Evolutionary conservation across 1,139 yeast genomes (phyloP), one percentile per base, ranked within the genome.

Genomic region (Pichia sp.): DNA sequence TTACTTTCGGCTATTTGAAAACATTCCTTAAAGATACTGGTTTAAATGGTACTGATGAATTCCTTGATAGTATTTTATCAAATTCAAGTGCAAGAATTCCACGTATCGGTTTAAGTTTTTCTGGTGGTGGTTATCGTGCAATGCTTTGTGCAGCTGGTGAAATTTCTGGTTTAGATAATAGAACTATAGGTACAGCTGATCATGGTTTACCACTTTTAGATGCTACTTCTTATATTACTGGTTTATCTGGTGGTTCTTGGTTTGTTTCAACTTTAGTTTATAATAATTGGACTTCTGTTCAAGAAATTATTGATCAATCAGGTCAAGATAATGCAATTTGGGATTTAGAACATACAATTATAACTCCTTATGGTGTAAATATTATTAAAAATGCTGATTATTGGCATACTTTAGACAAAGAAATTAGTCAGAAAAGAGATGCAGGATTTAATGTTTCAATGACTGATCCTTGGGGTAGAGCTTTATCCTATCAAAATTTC

Each of bases 401-500:
- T 63, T 84, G 81, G 72, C 67, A 70, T 48, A 59, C 66, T 31
- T 73, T 86, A 42, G 30, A 64, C 39, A 74, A 74, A 47, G 80
- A 77, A 40, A 68, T 84, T 29, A 69, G 74, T 27, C 79, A 57
- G 37, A 89, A 90, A 64, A 65, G 69, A 48, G 70, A 78, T 35
- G 95, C 95, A 1, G 96, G 96, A 2, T 90, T 74, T 64, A 80
- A 82, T 43, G 68, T 80, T 30, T 78, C 90, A 6, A 57, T 90
- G 46, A 87, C 96, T n/a, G 97, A 89, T 67, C 76, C 85, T 51
- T 90, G 97, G 97, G 95, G 94, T n/a, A 71, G 95, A 59, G 82
- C 87, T 1, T 69, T 89, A 43, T 76, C 94, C 0, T 76, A 82
- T 58, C 95, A 87, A 64, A 82, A 83, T 61, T 80, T 89, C 60